A percentile compares a stretch with the other conserved stretches of the same genome.
These are phyloP conservation scores for Hyaloperonospora arabidopsidis DNA, from an alignment of 352 stramenopile genomes.

Conservation along the genomic window DNA sequence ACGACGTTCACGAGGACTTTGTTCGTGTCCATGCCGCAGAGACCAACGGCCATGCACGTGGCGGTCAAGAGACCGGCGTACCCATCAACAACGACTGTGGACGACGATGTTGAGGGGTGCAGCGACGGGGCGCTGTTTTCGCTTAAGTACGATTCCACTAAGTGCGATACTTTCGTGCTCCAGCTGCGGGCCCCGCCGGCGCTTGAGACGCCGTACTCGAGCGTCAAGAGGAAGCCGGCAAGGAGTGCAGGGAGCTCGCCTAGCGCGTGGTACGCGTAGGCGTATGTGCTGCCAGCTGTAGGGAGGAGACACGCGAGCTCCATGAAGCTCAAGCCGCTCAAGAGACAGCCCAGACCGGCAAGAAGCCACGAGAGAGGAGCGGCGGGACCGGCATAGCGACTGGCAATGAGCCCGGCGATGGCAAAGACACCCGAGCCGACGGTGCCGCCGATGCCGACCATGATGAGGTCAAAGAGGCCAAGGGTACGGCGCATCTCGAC, in stretches of 20 bases:
- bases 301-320: constrained; percentile 86
- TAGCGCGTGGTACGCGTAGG: constrained; percentile 89
- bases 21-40: constrained; percentile 81
- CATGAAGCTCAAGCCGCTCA: constrained; percentile 87
- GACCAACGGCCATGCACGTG: constrained; percentile 52
- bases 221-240: constrained; percentile 81
- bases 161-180: constrained; percentile 90
- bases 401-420: constrained; percentile 63
- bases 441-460: constrained; percentile 90
- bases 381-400: constrained; percentile 57
- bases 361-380: constrained; percentile 83
- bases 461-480: constrained; percentile 87
- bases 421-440: constrained; percentile 92
- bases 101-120: constrained; percentile 38
- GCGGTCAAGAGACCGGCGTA: constrained; percentile 78
- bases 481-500: constrained; percentile 41
- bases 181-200: constrained; percentile 88
- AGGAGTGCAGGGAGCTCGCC: constrained; percentile 89
- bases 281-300: constrained; percentile 87
- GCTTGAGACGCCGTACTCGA: constrained; percentile 90
- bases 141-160: constrained; percentile 51
- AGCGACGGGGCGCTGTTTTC: constrained; percentile 33
- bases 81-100: constrained; percentile 47
- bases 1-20: constrained; percentile 87
- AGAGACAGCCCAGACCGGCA: constrained; percentile 64